phyloP scores from a whole-genome alignment of 441 rosid genomes.

The Lepidium campestre region DNA sequence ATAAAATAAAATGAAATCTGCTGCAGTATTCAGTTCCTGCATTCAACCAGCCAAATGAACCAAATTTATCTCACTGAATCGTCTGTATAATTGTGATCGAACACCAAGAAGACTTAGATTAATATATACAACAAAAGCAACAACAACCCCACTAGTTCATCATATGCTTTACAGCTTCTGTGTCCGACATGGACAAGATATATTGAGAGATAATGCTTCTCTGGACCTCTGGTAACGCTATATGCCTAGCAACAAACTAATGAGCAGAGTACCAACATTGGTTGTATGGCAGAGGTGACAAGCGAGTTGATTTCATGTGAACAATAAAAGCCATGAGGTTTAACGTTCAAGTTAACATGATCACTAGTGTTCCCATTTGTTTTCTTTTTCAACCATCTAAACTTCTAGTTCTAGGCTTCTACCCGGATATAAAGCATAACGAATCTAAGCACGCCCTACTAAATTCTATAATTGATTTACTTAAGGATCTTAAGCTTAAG shows the following conservation, averaged over 20 bases:
- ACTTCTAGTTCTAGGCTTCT: not conserved
- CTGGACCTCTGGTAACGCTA: not conserved
- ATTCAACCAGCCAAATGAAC: slow-evolving; percentile 18
- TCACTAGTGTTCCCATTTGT: not conserved
- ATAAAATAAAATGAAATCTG: slow-evolving; percentile 79
- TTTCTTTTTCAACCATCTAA: not conserved
- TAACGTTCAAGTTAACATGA: not conserved
- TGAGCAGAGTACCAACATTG: not conserved
- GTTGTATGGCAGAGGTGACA: not conserved
- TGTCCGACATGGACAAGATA: not conserved
- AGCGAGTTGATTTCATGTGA: not conserved
- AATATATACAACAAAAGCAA: not conserved
- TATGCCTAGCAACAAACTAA: not conserved
- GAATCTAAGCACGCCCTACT: not conserved
- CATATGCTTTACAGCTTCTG: slow-evolving; percentile 3
- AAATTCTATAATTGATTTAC: not conserved
- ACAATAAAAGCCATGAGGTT: not conserved
- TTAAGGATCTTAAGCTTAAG: not conserved
- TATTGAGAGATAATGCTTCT: not conserved
- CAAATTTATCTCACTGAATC: not conserved
- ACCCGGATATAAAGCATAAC: not conserved
- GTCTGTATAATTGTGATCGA: not conserved
- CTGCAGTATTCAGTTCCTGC: slow-evolving; percentile 92
- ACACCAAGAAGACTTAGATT: slow-evolving; percentile 5
- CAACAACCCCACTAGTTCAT: not conserved